Conservation (phyloP, 2,329 filamentous ascomycete species). For the Parascedosporium putredinis region DNA sequence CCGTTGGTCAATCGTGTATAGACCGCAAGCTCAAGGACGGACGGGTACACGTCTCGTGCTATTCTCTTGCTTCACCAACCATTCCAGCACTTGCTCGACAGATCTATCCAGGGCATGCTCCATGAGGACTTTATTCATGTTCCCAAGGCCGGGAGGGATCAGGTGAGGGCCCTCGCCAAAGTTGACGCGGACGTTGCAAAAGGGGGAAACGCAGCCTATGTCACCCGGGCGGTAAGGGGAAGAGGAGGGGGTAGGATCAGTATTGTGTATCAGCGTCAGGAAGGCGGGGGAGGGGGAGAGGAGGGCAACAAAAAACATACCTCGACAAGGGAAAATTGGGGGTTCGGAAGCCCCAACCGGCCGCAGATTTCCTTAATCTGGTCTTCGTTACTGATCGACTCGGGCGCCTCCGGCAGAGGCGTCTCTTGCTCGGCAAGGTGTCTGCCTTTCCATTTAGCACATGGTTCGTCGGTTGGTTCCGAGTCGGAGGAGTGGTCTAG, state of each 20-base stretch:
- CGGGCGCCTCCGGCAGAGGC: background rate
- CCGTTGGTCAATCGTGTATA: background rate
- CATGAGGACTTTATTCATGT: slow-evolving; percentile 22
- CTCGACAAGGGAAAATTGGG: background rate
- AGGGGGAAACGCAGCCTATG: no score
- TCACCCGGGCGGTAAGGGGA: no score
- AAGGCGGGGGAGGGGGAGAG: no score
- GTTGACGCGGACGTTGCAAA: background rate
- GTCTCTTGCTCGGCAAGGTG: no score
- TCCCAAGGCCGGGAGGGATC: slow-evolving; percentile 22
- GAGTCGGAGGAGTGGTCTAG: background rate
- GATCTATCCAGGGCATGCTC: slow-evolving; percentile 28
- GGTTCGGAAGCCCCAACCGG: background rate
- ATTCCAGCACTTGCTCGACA: slow-evolving; percentile 13
- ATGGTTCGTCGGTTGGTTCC: background rate
- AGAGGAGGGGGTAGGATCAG: no score
- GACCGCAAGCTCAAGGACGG: background rate
- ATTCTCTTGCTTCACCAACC: slow-evolving; percentile 17
- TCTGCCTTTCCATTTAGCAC: background rate
- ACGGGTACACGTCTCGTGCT: slow-evolving; percentile 11
- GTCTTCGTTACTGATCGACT: background rate
- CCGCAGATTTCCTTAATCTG: background rate
- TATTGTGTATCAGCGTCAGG: no score
- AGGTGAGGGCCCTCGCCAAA: slow-evolving; percentile 10
- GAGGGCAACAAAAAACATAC: no score